Conservation (phyloP, 148 eudicot genomes). For the Chenopodium album region DNA sequence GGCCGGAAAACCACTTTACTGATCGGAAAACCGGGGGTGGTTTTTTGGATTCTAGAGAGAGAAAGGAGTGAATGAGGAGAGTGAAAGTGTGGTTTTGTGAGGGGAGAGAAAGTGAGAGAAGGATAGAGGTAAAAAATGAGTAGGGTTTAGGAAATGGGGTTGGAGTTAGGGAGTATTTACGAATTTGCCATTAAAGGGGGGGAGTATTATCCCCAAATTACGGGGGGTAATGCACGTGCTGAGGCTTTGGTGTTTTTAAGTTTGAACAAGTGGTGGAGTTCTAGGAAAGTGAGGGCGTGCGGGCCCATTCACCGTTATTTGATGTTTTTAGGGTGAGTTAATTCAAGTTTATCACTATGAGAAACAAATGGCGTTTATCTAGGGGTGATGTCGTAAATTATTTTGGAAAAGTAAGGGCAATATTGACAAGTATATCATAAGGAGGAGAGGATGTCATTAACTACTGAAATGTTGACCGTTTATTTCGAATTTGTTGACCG, state of each 20-base stretch:
- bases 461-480: too few relatives aligned
- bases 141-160: conserved; percentile 3
- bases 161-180: conserved; percentile 16
- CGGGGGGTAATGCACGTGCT: conserved; percentile 36
- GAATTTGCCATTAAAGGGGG: conserved; percentile 5
- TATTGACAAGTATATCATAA: too few relatives aligned
- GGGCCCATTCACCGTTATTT: conserved; percentile 12
- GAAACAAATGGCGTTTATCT: too few relatives aligned
- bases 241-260: neutral
- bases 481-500: too few relatives aligned
- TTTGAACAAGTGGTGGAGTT: neutral
- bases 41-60: neutral
- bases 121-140: neutral
- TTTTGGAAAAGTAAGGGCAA: too few relatives aligned
- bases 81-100: neutral
- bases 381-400: too few relatives aligned
- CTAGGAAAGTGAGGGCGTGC: neutral
- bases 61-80: neutral
- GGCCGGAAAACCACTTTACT: neutral
- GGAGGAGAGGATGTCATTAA: too few relatives aligned
- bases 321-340: neutral
- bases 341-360: too few relatives aligned
- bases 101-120: neutral
- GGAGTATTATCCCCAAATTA: conserved; percentile 12
- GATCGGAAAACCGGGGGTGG: conserved; percentile 5